A percentile compares a stretch with the other conserved stretches of the same genome.
phyloP scores from a whole-genome alignment of 805 yeast genomes.

The Candida sanyiensis region DNA sequence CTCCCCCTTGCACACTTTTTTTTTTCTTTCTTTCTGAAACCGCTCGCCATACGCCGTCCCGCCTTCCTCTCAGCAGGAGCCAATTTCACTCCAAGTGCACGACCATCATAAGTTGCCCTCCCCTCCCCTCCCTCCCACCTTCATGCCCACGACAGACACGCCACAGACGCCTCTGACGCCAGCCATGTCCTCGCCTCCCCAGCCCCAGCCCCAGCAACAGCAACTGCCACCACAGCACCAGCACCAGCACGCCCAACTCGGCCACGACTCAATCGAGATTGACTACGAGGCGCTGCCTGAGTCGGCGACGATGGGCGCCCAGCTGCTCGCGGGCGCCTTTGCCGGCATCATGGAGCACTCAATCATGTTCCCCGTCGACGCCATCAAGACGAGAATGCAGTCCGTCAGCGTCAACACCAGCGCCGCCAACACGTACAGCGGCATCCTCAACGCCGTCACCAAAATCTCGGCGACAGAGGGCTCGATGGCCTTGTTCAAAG shows the following conservation, averaged over 20 bases:
- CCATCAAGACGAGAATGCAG: conserved; percentile 95
- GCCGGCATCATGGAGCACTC: conserved; percentile 99
- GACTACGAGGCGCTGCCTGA: conserved; percentile 93
- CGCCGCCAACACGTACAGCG: no score
- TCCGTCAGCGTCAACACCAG: conserved; percentile 17
- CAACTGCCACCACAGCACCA: conserved; percentile 1
- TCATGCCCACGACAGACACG: neutral
- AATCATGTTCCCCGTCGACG: conserved; percentile 94
- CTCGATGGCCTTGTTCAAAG: conserved; percentile 84
- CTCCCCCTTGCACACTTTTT: no score
- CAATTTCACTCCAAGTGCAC: no score
- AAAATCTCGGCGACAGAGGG: conserved; percentile 86
- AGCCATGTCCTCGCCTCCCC: neutral
- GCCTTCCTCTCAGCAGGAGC: no score
- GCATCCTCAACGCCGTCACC: conserved; percentile 62
- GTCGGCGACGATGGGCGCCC: conserved; percentile 75
- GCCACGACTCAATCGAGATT: conserved; percentile 36
- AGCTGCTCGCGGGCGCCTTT: conserved; percentile 89
- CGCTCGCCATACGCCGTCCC: no score
- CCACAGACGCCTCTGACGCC: neutral
- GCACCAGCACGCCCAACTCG: conserved; percentile 2
- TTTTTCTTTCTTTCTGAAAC: no score
- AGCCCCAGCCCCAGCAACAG: neutral
- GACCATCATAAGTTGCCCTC: neutral
- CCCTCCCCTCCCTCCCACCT: neutral